Conservation (phyloP, 768 basidiomycete species). For the Boletus subparvulus region DNA sequence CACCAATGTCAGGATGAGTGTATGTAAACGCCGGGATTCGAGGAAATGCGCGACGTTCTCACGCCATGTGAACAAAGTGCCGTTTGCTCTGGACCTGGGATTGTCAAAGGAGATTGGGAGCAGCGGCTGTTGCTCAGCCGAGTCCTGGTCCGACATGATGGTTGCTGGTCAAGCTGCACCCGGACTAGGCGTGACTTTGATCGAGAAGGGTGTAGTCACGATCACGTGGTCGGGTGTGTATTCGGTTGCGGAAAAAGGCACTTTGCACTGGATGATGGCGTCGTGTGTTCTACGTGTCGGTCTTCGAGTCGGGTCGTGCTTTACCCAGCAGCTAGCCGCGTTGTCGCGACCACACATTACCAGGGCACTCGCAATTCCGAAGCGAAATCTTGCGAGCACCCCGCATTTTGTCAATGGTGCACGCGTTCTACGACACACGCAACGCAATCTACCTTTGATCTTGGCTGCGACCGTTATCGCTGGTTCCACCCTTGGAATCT, state of each 20-base stretch:
- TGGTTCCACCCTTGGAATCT: conserved; percentile 47
- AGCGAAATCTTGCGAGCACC: not conserved
- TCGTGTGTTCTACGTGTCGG: conserved; percentile 15
- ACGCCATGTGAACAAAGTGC: conserved; percentile 24
- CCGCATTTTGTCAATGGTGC: not conserved
- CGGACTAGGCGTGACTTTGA: conserved; percentile 1
- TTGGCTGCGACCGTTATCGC: conserved; percentile 36
- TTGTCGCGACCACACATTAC: not conserved
- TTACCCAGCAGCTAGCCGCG: conserved; percentile 5
- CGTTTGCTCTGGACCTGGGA: conserved; percentile 4
- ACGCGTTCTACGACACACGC: conserved; percentile 5
- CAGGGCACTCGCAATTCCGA: conserved; percentile 2
- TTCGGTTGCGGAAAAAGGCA: not conserved
- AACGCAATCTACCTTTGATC: conserved; percentile 14
- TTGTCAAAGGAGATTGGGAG: conserved; percentile 35
- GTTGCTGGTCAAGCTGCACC: conserved; percentile 20
- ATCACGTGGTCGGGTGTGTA: conserved; percentile 16
- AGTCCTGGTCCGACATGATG: conserved; percentile 37
- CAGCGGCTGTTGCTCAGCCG: conserved; percentile 49
- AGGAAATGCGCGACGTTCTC: conserved; percentile 45
- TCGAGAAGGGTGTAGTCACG: conserved; percentile 15
- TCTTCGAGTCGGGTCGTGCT: conserved; percentile 5
- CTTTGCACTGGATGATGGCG: conserved; percentile 4
- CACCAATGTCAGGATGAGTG: conserved; percentile 57
- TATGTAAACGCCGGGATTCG: conserved; percentile 55